These are phyloP conservation scores for Rhodomyrtus psidioides DNA, from an alignment of 441 rosid genomes.

Conservation along the genomic window DNA sequence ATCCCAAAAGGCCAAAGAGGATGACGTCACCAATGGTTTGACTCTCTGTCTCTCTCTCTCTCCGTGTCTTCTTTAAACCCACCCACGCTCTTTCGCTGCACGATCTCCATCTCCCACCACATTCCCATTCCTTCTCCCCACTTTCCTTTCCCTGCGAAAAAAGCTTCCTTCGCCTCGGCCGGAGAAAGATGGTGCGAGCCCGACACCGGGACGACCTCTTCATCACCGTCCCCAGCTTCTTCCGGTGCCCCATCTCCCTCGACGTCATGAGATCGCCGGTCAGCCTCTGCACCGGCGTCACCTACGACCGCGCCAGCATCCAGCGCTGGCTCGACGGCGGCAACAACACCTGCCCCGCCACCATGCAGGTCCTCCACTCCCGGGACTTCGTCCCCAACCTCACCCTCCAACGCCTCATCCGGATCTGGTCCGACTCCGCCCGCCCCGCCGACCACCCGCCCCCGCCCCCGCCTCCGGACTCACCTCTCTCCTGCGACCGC, in stretches of 20 bases:
- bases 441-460: not conserved
- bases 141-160: conserved; percentile 6
- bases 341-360: conserved; percentile 83
- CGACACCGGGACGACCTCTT: conserved; percentile 32
- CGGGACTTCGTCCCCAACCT: conserved; percentile 75
- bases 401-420: conserved; percentile 69
- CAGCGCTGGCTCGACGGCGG: conserved; percentile 86
- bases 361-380: conserved; percentile 77
- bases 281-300: conserved; percentile 85
- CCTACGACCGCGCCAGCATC: conserved; percentile 82
- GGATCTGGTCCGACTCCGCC: conserved; percentile 55
- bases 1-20: not conserved
- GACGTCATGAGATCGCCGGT: conserved; percentile 94
- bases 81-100: conserved; percentile 3
- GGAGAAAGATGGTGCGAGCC: conserved; percentile 28
- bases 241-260: conserved; percentile 82
- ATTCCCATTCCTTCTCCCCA: not conserved
- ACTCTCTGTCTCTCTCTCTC: conserved; percentile 14
- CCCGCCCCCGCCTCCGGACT: conserved; percentile 4
- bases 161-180: conserved; percentile 8
- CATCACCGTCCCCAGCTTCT: conserved; percentile 70
- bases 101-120: not conserved
- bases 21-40: conserved; percentile 53
- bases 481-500: conserved; percentile 24
- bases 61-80: conserved; percentile 24